A percentile compares a stretch with the other conserved stretches of the same genome.
phyloP scores from a whole-genome alignment of 768 basidiomycete species.

The Xerocomellus intermedius region DNA sequence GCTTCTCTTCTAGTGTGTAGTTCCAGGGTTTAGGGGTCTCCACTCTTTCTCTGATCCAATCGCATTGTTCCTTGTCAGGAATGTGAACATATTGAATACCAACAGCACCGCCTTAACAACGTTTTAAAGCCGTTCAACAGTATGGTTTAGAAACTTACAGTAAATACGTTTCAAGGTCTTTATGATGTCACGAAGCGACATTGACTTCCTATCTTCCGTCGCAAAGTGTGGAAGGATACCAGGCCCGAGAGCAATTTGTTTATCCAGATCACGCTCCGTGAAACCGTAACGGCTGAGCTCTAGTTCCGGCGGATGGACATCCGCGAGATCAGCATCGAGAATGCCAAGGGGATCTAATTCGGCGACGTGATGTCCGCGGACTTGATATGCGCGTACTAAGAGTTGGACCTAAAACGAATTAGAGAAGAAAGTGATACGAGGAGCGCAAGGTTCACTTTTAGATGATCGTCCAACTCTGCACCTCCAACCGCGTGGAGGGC shows the following conservation, averaged over 20 bases:
- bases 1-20: constrained; percentile 97
- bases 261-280: constrained; percentile 90
- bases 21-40: constrained; percentile 97
- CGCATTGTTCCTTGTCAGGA: constrained; percentile 96
- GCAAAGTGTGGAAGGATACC: constrained; percentile 97
- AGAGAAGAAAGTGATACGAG: constrained; percentile 1
- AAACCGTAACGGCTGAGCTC: constrained; percentile 95
- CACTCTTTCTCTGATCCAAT: constrained; percentile 97
- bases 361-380: constrained; percentile 95
- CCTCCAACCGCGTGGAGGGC: constrained; percentile 66
- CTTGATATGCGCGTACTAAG: constrained; percentile 97
- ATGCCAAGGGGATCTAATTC: constrained; percentile 96
- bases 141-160: constrained; percentile 55
- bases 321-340: constrained; percentile 81
- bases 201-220: constrained; percentile 77
- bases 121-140: background rate
- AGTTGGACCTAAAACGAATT: constrained; percentile 75
- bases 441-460: constrained; percentile 62
- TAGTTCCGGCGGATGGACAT: constrained; percentile 80
- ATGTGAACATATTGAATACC: constrained; percentile 95
- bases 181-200: constrained; percentile 91
- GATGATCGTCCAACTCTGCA: constrained; percentile 84
- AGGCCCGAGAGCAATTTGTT: constrained; percentile 91
- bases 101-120: constrained; percentile 68
- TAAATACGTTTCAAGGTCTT: constrained; percentile 89